These are phyloP conservation scores for Globisporangium barbulae DNA, from an alignment of 352 stramenopile species.

Conservation along the genomic window DNA sequence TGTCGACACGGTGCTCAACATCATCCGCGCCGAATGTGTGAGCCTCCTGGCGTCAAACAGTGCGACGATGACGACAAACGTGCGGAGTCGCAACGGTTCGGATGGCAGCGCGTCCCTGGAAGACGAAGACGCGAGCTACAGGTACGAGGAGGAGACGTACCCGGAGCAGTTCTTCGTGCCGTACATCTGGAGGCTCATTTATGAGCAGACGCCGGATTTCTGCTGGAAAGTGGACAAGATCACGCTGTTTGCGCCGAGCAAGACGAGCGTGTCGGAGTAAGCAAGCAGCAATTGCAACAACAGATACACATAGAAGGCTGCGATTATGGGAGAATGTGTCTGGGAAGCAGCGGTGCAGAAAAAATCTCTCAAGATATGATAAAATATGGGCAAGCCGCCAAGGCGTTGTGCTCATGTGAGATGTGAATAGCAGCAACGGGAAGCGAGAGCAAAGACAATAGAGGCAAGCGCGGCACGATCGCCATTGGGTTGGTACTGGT, in stretches of 20 bases:
- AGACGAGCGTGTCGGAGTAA: slow-evolving; percentile 19
- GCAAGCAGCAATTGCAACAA: background rate
- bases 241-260: slow-evolving; percentile 58
- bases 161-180: slow-evolving; percentile 78
- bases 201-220: slow-evolving; percentile 72
- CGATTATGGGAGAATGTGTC: too few relatives aligned
- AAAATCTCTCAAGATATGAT: background rate
- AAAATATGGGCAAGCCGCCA: background rate
- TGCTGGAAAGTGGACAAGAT: slow-evolving; percentile 81
- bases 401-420: background rate
- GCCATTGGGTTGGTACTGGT: too few relatives aligned
- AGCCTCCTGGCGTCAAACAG: slow-evolving; percentile 48
- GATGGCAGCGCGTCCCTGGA: slow-evolving; percentile 14
- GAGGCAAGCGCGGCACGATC: background rate
- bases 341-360: background rate
- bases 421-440: background rate
- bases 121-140: slow-evolving; percentile 68
- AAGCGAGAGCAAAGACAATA: background rate
- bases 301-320: background rate
- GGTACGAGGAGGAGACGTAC: slow-evolving; percentile 70
- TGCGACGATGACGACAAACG: slow-evolving; percentile 21
- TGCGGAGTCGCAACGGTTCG: background rate
- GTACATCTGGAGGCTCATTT: slow-evolving; percentile 76
- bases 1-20: slow-evolving; percentile 54
- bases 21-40: slow-evolving; percentile 72